Conservation (phyloP, 2,329 filamentous ascomycete genomes). For the Penicillium aurantiogriseum region DNA sequence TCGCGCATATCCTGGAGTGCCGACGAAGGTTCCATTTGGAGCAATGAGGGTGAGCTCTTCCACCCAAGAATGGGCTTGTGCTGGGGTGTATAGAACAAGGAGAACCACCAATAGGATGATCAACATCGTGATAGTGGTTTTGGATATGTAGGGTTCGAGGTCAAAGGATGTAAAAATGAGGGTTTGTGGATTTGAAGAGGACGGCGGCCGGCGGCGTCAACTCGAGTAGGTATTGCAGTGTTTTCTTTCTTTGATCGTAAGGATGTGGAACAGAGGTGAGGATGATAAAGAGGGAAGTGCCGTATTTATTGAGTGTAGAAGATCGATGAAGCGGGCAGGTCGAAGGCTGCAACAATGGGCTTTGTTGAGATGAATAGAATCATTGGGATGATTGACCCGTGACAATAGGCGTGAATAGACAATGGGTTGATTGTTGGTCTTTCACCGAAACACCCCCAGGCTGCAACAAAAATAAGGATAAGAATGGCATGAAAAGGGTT, state of each 20-base stretch:
- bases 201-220: constrained; percentile 12
- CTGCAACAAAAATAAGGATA: background rate
- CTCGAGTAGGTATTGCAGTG: background rate
- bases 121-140: constrained; percentile 1
- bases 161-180: background rate
- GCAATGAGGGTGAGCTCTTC: constrained; percentile 72
- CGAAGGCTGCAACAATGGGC: constrained; percentile 3
- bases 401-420: constrained; percentile 3
- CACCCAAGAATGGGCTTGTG: constrained; percentile 73
- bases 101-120: constrained; percentile 14
- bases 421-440: background rate
- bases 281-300: background rate
- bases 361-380: constrained; percentile 4
- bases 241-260: background rate
- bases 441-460: background rate
- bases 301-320: constrained; percentile 2
- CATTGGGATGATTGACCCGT: background rate
- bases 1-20: constrained; percentile 70
- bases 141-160: background rate
- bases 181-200: constrained; percentile 2
- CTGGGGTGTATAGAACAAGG: constrained; percentile 29
- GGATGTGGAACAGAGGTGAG: background rate
- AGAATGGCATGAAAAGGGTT: constrained; percentile 2
- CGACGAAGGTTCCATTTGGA: constrained; percentile 70
- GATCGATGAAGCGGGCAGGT: background rate